These are phyloP conservation scores for Zygosaccharomyces siamensis DNA, from an alignment of 805 yeast species.

Conservation along the genomic window DNA sequence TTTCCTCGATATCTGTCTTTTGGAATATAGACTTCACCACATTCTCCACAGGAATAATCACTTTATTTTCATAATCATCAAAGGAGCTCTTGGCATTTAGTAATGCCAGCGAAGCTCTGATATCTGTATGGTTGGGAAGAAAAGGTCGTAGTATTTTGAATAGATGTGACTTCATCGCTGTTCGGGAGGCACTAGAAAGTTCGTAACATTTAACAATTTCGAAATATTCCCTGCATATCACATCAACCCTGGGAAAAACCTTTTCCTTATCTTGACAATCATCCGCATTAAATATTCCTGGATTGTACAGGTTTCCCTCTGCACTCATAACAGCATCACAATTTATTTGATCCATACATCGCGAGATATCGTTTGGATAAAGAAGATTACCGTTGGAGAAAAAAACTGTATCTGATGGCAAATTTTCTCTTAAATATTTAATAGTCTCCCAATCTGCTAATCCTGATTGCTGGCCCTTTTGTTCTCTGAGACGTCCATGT, in stretches of 20 bases:
- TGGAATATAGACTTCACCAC: constrained; percentile 54
- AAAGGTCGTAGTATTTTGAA: constrained; percentile 84
- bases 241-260: constrained; percentile 82
- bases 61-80: constrained; percentile 45
- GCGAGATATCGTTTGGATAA: constrained; percentile 74
- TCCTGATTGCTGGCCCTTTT: constrained; percentile 96
- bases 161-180: constrained; percentile 87
- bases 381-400: constrained; percentile 94
- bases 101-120: constrained; percentile 67
- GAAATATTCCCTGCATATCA: constrained; percentile 76
- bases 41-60: constrained; percentile 63
- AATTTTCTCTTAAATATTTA: constrained; percentile 66
- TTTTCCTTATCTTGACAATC: constrained; percentile 47
- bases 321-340: constrained; percentile 98
- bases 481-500: constrained; percentile 94
- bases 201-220: constrained; percentile 58
- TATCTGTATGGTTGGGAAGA: constrained; percentile 66
- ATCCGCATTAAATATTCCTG: constrained; percentile 64
- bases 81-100: constrained; percentile 41
- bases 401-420: constrained; percentile 76
- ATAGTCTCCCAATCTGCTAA: constrained; percentile 89
- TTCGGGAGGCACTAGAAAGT: constrained; percentile 58
- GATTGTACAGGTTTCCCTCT: constrained; percentile 90
- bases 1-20: constrained; percentile 46
- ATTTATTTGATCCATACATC: constrained; percentile 57